Percentiles rank a stretch among this genome's conserved stretches.
Conservation (phyloP, 257 asterid species). For the Gentiana straminea region DNA sequence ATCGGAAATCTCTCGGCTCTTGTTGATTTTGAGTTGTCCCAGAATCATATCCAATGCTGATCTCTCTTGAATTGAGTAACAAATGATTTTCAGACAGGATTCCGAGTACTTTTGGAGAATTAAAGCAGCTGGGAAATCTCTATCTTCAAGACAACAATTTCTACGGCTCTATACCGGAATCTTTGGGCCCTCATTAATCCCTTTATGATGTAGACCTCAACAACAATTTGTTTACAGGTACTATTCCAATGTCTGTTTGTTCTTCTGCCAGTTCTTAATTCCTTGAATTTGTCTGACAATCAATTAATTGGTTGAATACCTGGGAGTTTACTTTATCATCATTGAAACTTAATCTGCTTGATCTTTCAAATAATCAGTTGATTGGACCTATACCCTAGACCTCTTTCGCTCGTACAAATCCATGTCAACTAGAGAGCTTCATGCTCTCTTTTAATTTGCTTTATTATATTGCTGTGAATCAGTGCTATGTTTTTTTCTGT, state of each 20-base stretch:
- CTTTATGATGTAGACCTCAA: constrained; percentile 55
- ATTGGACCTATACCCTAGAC: constrained; percentile 20
- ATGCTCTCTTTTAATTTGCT: constrained; percentile 8
- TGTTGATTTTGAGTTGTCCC: constrained; percentile 40
- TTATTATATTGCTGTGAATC: constrained; percentile 11
- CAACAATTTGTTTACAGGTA: constrained; percentile 41
- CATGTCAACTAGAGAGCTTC: constrained; percentile 9
- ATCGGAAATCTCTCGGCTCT: constrained; percentile 60
- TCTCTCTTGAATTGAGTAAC: constrained; percentile 38
- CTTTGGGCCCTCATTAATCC: constrained; percentile 50
- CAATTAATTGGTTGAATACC: constrained; percentile 72
- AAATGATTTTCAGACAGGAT: constrained; percentile 57
- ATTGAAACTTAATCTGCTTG: constrained; percentile 55
- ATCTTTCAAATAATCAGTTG: constrained; percentile 52
- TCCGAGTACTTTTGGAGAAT: constrained; percentile 41
- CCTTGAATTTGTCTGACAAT: constrained; percentile 59
- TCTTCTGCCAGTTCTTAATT: constrained; percentile 49
- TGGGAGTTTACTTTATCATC: constrained; percentile 31
- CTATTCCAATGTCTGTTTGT: constrained; percentile 49
- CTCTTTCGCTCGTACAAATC: constrained; percentile 17
- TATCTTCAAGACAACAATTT: constrained; percentile 46
- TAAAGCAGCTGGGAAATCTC: constrained; percentile 42
- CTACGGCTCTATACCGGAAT: constrained; percentile 55
- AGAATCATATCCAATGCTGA: constrained; percentile 34
- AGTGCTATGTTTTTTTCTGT: constrained; percentile 9